Percentiles rank a stretch among this genome's conserved stretches.
phyloP scores from a whole-genome alignment of 306 rosid species.

The Canavalia ensiformis region DNA sequence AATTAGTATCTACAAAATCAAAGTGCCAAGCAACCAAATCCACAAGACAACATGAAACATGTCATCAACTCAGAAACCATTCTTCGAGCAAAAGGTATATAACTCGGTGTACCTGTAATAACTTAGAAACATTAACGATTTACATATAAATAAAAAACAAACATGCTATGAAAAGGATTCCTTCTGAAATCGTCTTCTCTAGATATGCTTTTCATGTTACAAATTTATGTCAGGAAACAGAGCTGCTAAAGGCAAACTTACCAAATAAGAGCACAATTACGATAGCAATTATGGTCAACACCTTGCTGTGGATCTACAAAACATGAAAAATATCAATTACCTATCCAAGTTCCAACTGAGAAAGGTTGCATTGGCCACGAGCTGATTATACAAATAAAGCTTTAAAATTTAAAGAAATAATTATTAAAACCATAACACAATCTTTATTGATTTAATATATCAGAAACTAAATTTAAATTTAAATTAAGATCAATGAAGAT shows the following conservation, averaged over 20 bases:
- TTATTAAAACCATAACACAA: too few species aligned
- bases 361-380: neutral
- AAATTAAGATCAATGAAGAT: too few species aligned
- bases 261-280: constrained; percentile 85
- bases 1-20: constrained; percentile 14
- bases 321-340: constrained; percentile 23
- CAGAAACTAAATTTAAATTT: too few species aligned
- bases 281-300: constrained; percentile 80
- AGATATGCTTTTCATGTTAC: constrained; percentile 40
- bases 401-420: neutral
- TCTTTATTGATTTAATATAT: too few species aligned
- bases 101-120: constrained; percentile 91
- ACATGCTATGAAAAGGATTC: neutral
- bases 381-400: constrained; percentile 6
- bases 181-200: constrained; percentile 1
- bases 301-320: constrained; percentile 84
- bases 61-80: constrained; percentile 90
- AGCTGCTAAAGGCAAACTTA: constrained; percentile 51
- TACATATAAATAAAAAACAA: neutral
- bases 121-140: constrained; percentile 37
- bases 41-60: neutral
- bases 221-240: constrained; percentile 38
- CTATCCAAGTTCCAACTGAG: neutral
- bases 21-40: constrained; percentile 38
- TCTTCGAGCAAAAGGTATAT: constrained; percentile 97